phyloP scores from a whole-genome alignment of 805 yeast species.

The Torulaspora indica region DNA sequence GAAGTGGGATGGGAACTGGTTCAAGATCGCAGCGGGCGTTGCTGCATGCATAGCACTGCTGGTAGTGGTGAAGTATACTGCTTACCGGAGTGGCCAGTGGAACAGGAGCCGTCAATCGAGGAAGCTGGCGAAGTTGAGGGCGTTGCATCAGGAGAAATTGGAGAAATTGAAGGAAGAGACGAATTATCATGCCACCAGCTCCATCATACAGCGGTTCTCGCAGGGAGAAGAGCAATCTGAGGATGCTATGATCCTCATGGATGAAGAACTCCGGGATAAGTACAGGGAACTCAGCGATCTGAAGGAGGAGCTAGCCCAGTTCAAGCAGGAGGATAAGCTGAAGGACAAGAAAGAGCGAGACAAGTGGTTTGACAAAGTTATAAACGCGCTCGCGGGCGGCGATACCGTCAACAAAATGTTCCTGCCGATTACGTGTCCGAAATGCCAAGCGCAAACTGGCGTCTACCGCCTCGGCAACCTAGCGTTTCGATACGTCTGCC shows the following conservation, averaged over 20 bases:
- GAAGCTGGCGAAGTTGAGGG: slow-evolving; percentile 37
- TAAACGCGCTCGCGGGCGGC: slow-evolving; percentile 32
- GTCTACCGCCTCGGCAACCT: slow-evolving; percentile 23
- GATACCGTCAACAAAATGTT: slow-evolving; percentile 18
- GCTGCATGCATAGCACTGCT: slow-evolving; percentile 5
- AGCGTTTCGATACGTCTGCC: slow-evolving; percentile 28
- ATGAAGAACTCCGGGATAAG: slow-evolving; percentile 41
- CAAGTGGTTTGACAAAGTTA: slow-evolving; percentile 35
- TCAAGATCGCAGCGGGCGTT: slow-evolving; percentile 1
- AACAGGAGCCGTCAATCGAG: slow-evolving; percentile 14
- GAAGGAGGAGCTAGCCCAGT: slow-evolving; percentile 29
- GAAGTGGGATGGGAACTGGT: slow-evolving; percentile 7
- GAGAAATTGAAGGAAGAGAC: slow-evolving; percentile 68
- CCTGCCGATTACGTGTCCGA: slow-evolving; percentile 24
- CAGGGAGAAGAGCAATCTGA: slow-evolving; percentile 47
- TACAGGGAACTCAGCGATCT: slow-evolving; percentile 39
- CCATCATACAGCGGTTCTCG: slow-evolving; percentile 61
- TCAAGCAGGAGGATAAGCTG: slow-evolving; percentile 17
- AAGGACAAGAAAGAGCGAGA: slow-evolving; percentile 28
- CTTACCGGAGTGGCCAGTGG: slow-evolving; percentile 11
- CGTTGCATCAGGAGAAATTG: slow-evolving; percentile 49
- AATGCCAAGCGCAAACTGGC: slow-evolving; percentile 27
- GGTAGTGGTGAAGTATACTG: slow-evolving; percentile 10
- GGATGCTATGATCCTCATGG: slow-evolving; percentile 43
- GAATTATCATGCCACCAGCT: slow-evolving; percentile 69